These are phyloP conservation scores for Auricularia heimuer DNA, from an alignment of 768 basidiomycete genomes.

Conservation along the genomic window DNA sequence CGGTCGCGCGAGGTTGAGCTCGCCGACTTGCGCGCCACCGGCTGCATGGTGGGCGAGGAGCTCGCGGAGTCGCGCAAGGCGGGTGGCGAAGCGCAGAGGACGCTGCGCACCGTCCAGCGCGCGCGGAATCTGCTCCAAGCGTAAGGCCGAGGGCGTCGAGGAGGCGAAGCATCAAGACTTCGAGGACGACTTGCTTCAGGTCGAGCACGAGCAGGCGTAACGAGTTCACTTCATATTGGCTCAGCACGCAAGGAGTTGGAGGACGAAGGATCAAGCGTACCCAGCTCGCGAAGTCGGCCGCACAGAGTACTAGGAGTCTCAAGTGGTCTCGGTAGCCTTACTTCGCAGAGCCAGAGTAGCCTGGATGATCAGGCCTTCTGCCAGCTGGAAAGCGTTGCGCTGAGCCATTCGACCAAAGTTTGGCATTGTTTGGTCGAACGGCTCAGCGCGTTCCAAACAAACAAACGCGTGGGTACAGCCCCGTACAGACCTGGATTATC, in stretches of 20 bases:
- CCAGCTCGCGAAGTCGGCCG: slow-evolving; percentile 58
- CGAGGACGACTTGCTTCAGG: slow-evolving; percentile 77
- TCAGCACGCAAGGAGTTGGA: slow-evolving; percentile 63
- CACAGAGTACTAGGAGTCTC: slow-evolving; percentile 21
- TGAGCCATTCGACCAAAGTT: too few relatives aligned
- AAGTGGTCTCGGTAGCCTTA: too few relatives aligned
- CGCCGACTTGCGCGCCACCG: slow-evolving; percentile 51
- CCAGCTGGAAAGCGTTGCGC: too few relatives aligned
- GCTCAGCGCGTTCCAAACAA: too few relatives aligned
- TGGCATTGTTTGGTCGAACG: too few relatives aligned
- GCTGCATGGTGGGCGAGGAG: slow-evolving; percentile 52
- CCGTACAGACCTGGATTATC: too few relatives aligned
- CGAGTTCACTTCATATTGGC: slow-evolving; percentile 62
- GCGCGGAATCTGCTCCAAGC: slow-evolving; percentile 51
- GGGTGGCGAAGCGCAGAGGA: slow-evolving; percentile 57
- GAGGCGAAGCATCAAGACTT: slow-evolving; percentile 69
- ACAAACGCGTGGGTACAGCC: too few relatives aligned
- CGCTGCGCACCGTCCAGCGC: slow-evolving; percentile 51
- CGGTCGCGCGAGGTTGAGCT: slow-evolving; percentile 84
- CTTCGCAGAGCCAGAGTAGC: too few relatives aligned
- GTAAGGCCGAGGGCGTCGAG: slow-evolving; percentile 40
- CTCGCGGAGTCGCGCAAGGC: slow-evolving; percentile 53
- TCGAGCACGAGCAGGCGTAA: slow-evolving; percentile 72
- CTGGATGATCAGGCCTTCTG: too few relatives aligned
- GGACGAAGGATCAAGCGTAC: slow-evolving; percentile 59